Evolutionary conservation across 768 basidiomycete species (phyloP).

Genomic region (Hericium rajendrae): DNA sequence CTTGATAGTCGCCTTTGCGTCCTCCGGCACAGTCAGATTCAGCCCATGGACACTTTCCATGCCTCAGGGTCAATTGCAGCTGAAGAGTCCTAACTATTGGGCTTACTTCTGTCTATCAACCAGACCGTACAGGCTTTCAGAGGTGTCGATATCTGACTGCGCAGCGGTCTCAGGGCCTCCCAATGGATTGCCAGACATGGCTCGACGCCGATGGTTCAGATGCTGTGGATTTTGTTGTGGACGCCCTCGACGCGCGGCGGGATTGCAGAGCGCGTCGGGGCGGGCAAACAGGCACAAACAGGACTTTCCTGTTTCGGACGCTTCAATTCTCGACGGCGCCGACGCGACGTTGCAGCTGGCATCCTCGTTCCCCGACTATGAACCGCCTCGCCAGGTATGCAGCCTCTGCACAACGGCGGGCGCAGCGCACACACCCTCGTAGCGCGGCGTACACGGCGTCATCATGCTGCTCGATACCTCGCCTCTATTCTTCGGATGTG

Average conservation of each 20-base stretch:
- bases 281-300: background rate
- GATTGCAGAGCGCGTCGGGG: background rate
- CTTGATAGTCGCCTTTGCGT: conserved; percentile 69
- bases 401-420: conserved; percentile 2
- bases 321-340: background rate
- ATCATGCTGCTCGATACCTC: background rate
- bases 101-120: conserved; percentile 55
- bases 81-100: background rate
- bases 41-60: conserved; percentile 63
- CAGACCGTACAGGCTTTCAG: conserved; percentile 45
- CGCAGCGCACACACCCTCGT: background rate
- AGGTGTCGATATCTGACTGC: conserved; percentile 36
- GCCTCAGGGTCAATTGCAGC: background rate
- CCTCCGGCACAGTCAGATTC: conserved; percentile 73
- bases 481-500: conserved; percentile 9
- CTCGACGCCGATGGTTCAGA: background rate
- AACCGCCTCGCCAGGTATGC: conserved; percentile 10
- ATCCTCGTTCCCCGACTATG: conserved; percentile 12
- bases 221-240: background rate
- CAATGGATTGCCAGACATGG: background rate
- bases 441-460: too few species aligned
- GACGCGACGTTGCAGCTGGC: background rate
- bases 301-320: background rate
- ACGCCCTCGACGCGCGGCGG: background rate
- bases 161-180: conserved; percentile 24